Evolutionary conservation across 1,284 basidiomycete species (phyloP).

Genomic region (Rhodotorula sp.): DNA sequence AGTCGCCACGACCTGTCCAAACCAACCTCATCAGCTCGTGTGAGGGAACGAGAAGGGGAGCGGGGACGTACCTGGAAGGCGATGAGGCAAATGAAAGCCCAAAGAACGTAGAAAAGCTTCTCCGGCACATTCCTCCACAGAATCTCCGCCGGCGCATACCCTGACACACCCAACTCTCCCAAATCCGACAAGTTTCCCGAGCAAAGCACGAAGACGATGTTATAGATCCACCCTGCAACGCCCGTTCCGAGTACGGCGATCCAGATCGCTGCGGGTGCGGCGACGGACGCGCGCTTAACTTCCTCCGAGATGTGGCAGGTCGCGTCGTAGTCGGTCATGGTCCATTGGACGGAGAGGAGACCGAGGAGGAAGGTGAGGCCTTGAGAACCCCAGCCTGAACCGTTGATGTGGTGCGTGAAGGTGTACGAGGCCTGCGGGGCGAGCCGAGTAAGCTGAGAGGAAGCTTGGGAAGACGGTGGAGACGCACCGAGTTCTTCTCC

Average conservation of each 20-base stretch:
- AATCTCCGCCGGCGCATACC: constrained; percentile 31
- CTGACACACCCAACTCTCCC: constrained; percentile 19
- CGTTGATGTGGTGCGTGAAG: constrained; percentile 69
- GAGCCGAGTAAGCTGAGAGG: not conserved
- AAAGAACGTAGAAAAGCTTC: constrained; percentile 64
- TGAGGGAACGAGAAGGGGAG: constrained; percentile 38
- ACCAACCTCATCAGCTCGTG: constrained; percentile 61
- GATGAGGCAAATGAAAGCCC: constrained; percentile 54
- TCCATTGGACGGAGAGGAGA: constrained; percentile 76
- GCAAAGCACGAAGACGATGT: constrained; percentile 38
- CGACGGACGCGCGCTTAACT: constrained; percentile 80
- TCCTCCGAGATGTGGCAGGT: constrained; percentile 89
- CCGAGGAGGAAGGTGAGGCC: constrained; percentile 85
- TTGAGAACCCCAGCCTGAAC: constrained; percentile 73
- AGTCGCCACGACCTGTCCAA: constrained; percentile 49
- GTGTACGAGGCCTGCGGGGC: constrained; percentile 59
- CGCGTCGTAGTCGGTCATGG: constrained; percentile 51
- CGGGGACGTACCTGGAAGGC: constrained; percentile 22
- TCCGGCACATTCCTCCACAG: constrained; percentile 59
- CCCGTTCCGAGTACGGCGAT: constrained; percentile 85
- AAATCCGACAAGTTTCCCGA: constrained; percentile 34
- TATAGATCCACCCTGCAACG: constrained; percentile 57
- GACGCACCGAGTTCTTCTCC: constrained; percentile 67
- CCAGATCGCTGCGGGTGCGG: constrained; percentile 65
- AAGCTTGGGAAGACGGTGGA: not conserved